phyloP scores from a whole-genome alignment of 164 flowering plant genomes.

The Warburgia ugandensis region DNA sequence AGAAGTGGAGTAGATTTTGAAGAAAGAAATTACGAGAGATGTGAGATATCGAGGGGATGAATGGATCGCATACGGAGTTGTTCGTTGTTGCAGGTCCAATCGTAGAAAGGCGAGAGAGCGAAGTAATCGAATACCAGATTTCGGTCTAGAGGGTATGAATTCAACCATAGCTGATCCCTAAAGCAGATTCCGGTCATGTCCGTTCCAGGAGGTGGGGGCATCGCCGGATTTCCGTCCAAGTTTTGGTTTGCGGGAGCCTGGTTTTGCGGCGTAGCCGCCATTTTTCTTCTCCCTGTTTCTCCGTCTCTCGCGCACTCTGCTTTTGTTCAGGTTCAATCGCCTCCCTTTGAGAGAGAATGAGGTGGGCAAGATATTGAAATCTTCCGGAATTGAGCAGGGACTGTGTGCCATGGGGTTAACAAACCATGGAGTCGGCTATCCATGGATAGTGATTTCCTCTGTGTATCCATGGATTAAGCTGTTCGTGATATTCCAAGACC shows the following conservation, averaged over 20 bases:
- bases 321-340: no score
- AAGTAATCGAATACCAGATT: constrained; percentile 92
- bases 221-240: constrained; percentile 31
- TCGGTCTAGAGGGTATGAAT: constrained; percentile 86
- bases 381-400: no score
- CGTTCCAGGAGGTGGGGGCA: constrained; percentile 67
- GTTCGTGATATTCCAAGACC: no score
- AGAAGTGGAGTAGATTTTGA: not conserved
- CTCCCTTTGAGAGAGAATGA: no score
- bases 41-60: constrained; percentile 89
- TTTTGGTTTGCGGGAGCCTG: constrained; percentile 19
- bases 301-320: not conserved
- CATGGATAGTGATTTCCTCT: no score
- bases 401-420: no score
- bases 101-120: constrained; percentile 91
- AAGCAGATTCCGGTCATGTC: constrained; percentile 99
- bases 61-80: constrained; percentile 68
- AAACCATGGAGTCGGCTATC: no score
- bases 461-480: no score
- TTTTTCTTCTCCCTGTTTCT: not conserved
- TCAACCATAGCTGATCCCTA: constrained; percentile 92
- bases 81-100: constrained; percentile 80
- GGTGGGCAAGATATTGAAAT: no score
- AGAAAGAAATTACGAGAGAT: constrained; percentile 57
- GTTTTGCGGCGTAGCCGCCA: constrained; percentile 18